Evolutionary conservation across 345 rosid species (phyloP).

Genomic region (Pugionium cornutum): DNA sequence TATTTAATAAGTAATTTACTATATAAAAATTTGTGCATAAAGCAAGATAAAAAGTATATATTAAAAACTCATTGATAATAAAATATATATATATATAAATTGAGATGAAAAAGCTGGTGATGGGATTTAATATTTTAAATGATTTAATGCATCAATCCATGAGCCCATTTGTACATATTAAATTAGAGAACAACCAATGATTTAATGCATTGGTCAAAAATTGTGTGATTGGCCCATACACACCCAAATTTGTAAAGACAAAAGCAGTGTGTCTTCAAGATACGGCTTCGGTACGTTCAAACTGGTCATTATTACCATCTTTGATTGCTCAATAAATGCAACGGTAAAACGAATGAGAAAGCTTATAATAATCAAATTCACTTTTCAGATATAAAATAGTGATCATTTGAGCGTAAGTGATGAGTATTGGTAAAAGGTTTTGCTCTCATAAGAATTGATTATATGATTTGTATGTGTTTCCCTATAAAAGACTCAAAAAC

Average conservation of each 20-base stretch:
- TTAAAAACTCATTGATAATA: no score
- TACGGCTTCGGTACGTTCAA: conserved; percentile 33
- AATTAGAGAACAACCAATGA: not conserved
- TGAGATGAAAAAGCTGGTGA: no score
- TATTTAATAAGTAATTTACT: no score
- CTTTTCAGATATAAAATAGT: not conserved
- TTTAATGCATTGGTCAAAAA: conserved; percentile 27
- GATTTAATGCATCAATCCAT: no score
- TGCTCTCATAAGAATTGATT: not conserved
- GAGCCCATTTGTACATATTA: not conserved
- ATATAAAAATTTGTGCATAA: no score
- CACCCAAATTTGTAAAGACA: conserved; percentile 15
- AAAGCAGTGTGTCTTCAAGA: conserved; percentile 1
- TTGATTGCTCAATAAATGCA: conserved; percentile 30
- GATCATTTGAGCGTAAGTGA: not conserved
- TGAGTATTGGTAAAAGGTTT: conserved; percentile 10
- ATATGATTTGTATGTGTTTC: not conserved
- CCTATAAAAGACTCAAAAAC: conserved; percentile 1
- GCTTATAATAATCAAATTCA: conserved; percentile 2
- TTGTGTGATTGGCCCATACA: conserved; percentile 28
- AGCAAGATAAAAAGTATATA: no score
- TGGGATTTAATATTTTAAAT: no score
- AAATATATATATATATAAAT: no score
- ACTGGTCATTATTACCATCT: conserved; percentile 23
- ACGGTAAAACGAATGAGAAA: conserved; percentile 11